Evolutionary conservation across 2,329 filamentous ascomycete species (phyloP), one percentile per base, ranked within the genome.

Genomic region (Fragosphaeria purpurea): DNA sequence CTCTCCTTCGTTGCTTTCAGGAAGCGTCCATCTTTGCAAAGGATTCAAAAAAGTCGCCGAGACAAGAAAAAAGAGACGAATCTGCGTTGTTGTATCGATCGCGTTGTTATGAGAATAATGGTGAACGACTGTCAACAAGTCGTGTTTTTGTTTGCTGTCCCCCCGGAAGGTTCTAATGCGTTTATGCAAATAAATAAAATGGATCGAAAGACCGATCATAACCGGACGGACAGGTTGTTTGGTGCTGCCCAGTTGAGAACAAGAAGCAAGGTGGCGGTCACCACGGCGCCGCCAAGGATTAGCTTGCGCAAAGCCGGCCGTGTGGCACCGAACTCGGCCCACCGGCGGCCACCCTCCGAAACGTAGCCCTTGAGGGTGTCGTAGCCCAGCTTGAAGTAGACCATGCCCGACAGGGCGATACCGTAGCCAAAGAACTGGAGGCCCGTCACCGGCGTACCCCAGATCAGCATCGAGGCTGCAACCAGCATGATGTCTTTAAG

Each of bases 401-500:
- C 69, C 70, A 93, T 86, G 62, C 86, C 87, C 55, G 72, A 75
- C 34, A 91, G 79, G 47, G 87, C 86, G 63, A 91, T 87, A 66
- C 75, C 77, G 76, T 91, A 93, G 59, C 87, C 87, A 64, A 91
- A 89, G 66, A 86, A 83, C 72, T 93, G 87, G 51, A 91, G 78
- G 50, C 71, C 71, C 12, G 84, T 80, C 56, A 91, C 83, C 47
- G 83, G 79, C 56, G 86, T 86, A 59, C 80, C 79, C 83, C 86
- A 91, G 67, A 91, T 86, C 57, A 86, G 67, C 80, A 90, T 88
- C 55, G 85, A 89, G 44, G 85, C 84, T 48, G 75, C 72, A 53
- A 93, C 87, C 47, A 93, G 83, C 61, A 93, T 77, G 53, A 93
- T 87, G 67, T 93, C 87, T 77, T 91, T 93, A 56, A 93, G 80